Evolutionary conservation across 208 protist species (phyloP).

Genomic region (Dictyostelium gargantuum): DNA sequence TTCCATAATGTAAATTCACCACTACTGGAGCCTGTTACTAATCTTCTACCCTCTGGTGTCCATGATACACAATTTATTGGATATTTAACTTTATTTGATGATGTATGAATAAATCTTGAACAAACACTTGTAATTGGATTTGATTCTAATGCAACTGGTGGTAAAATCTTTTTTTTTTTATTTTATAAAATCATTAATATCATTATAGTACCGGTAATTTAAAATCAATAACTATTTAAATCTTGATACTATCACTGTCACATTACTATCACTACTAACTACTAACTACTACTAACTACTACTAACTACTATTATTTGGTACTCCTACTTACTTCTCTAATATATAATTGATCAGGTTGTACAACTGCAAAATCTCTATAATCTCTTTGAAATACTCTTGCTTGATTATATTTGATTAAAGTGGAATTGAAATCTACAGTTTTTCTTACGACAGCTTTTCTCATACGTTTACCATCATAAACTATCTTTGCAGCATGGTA

Average conservation of each 20-base stretch:
- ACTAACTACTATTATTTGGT: no score
- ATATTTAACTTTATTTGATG: slow-evolving; percentile 74
- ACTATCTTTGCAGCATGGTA: slow-evolving; percentile 63
- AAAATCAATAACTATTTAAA: no score
- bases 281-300: no score
- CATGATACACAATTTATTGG: slow-evolving; percentile 73
- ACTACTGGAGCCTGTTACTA: slow-evolving; percentile 67
- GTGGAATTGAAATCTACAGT: slow-evolving; percentile 75
- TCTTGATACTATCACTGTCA: no score
- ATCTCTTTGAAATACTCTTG: slow-evolving; percentile 61
- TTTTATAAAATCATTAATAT: neutral
- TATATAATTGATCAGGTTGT: slow-evolving; percentile 65
- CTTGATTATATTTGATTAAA: slow-evolving; percentile 64
- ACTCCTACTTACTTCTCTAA: slow-evolving; percentile 53
- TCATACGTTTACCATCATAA: slow-evolving; percentile 77
- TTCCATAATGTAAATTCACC: slow-evolving; percentile 95
- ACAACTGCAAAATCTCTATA: slow-evolving; percentile 45
- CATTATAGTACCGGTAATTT: neutral
- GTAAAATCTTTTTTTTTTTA: slow-evolving; percentile 41
- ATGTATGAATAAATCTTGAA: slow-evolving; percentile 68
- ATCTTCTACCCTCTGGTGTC: slow-evolving; percentile 72
- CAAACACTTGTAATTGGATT: slow-evolving; percentile 65
- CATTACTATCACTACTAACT: no score
- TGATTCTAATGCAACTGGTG: slow-evolving; percentile 39
- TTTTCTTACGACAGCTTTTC: slow-evolving; percentile 67